Base-by-base conservation (phyloP, 768 basidiomycete genomes). In the Amanita molliuscula region DNA sequence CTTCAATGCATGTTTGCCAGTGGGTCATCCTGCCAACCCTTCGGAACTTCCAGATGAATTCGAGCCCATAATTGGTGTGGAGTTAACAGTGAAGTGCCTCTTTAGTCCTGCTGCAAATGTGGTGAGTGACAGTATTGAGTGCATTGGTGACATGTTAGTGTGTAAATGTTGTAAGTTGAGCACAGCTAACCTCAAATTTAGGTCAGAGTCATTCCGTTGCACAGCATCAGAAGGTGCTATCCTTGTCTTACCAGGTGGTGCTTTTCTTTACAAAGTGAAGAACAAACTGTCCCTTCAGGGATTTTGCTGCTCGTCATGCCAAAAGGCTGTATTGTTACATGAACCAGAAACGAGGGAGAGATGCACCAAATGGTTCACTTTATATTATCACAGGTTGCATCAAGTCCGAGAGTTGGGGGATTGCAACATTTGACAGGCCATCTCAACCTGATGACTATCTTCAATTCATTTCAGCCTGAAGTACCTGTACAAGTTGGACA, bases 1-100 rank as follows among this genome's bases (percentile, higher is more conserved):
- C 13, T 21, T 70, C 57, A 68, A 67, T 50, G 54, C 67, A n/a
- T 64, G 61, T 29, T 45, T 59, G 2, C 50, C 64, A 31, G 21
- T 44, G 18, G 44, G 44, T 16, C 42, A 64, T 42, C 61, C 60
- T 29, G 54, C 65, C 38, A 58, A 68, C 38, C 46, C 28, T 4
- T 54, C 52, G 3, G 54, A 58, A 18, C 60, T 67, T 20, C 66
- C 68, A 0, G 58, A 55, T 0, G 55, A 53, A 20, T 66, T 67
- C 26, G 44, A 4, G 16, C 58, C 53, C 1, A 21, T 54, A 23
- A 1, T 7, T 3, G 15, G 8, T 3, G 1, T 42, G 31, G 38
- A 49, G 8, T 4, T 16, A 16, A 31, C 37, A 13, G 9, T 21
- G 6, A 10, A 38, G 6, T 1, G 15, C 10, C 2, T 23, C 1